Conservation (phyloP, 345 rosid species). For the Ricinus communis region DNA sequence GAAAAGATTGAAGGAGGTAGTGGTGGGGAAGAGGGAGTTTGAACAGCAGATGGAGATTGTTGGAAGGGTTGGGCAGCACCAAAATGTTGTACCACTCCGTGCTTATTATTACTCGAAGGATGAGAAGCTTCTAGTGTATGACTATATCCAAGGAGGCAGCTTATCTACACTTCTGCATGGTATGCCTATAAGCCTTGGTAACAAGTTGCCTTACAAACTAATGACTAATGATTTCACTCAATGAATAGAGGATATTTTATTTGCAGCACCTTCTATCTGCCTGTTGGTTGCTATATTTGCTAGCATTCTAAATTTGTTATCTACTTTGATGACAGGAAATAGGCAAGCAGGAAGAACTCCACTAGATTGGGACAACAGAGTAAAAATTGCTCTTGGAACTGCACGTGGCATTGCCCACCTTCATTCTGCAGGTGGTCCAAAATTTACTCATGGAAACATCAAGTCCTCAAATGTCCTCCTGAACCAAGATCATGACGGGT, state of each 20-base stretch:
- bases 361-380: slow-evolving; percentile 70
- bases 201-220: not conserved
- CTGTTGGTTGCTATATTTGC: not conserved
- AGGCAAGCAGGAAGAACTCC: slow-evolving; percentile 54
- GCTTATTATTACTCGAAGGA: slow-evolving; percentile 93
- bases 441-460: slow-evolving; percentile 78
- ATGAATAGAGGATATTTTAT: not conserved
- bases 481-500: slow-evolving; percentile 49
- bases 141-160: slow-evolving; percentile 59
- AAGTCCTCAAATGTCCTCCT: slow-evolving; percentile 82
- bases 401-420: slow-evolving; percentile 77
- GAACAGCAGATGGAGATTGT: slow-evolving; percentile 93
- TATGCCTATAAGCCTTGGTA: slow-evolving; percentile 26
- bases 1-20: slow-evolving; percentile 80
- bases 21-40: slow-evolving; percentile 73
- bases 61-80: slow-evolving; percentile 64
- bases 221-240: not conserved
- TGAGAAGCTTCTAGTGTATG: slow-evolving; percentile 81
- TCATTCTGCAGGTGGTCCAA: slow-evolving; percentile 67
- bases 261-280: not conserved
- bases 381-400: slow-evolving; percentile 61
- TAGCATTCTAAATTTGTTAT: slow-evolving; percentile 8
- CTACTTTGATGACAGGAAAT: slow-evolving; percentile 45
- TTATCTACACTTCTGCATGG: slow-evolving; percentile 73
- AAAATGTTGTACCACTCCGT: slow-evolving; percentile 63